These are phyloP conservation scores for Salix dunnii DNA, from an alignment of 345 rosid genomes.

Conservation along the genomic window DNA sequence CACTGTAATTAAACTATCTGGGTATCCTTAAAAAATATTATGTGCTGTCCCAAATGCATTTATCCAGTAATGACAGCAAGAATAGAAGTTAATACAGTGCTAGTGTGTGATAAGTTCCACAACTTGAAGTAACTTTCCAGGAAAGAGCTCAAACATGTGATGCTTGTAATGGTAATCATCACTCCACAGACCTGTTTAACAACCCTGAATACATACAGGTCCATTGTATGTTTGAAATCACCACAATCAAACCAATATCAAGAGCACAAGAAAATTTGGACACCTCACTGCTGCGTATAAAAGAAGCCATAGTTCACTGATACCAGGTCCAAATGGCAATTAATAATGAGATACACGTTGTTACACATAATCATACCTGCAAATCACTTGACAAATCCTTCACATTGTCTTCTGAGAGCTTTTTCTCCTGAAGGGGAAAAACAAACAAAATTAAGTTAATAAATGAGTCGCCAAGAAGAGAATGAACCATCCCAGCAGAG, in stretches of 20 bases:
- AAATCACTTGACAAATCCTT: constrained; percentile 85
- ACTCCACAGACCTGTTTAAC: background rate
- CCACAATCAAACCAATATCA: background rate
- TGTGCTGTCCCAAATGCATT: background rate
- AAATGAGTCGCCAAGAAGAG: background rate
- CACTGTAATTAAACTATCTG: background rate
- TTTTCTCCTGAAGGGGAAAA: constrained; percentile 58
- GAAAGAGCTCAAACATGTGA: background rate
- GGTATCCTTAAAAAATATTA: background rate
- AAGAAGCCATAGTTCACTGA: background rate
- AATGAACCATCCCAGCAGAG: background rate
- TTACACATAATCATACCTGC: constrained; percentile 50
- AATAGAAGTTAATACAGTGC: background rate
- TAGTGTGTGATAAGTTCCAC: too few relatives aligned
- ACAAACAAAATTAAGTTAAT: background rate
- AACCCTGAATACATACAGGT: background rate
- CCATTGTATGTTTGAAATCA: background rate
- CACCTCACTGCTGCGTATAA: background rate
- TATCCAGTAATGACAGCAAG: background rate
- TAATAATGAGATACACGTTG: background rate
- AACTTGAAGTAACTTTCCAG: background rate
- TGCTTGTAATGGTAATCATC: background rate
- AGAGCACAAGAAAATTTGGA: background rate
- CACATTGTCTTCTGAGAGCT: constrained; percentile 95
- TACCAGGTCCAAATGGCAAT: background rate